phyloP scores from a whole-genome alignment of 1,284 basidiomycete species.

The Rhodotorula sp. region DNA sequence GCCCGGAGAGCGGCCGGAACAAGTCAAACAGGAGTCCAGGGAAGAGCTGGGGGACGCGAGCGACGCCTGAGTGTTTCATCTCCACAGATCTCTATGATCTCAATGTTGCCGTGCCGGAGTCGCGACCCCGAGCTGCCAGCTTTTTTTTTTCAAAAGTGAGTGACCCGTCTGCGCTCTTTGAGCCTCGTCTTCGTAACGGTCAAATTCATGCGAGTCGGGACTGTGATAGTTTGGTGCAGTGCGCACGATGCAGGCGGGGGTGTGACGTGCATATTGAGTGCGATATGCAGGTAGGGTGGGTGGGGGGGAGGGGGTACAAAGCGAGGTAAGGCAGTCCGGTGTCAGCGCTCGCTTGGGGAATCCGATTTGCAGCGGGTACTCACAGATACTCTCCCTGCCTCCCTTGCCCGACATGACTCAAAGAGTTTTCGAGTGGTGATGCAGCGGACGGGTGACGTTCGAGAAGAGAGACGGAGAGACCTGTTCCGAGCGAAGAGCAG shows the following conservation, averaged over 20 bases:
- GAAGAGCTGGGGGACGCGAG: too few relatives aligned
- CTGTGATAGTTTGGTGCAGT: conserved; percentile 9
- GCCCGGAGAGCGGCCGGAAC: too few relatives aligned
- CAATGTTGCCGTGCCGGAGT: too few relatives aligned
- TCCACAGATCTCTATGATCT: too few relatives aligned
- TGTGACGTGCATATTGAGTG: neutral
- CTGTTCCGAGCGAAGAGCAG: too few relatives aligned
- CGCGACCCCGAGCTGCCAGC: too few relatives aligned
- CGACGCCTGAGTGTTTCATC: too few relatives aligned
- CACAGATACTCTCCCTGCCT: neutral
- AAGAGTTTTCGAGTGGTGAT: neutral
- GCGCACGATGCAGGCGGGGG: neutral
- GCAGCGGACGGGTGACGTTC: neutral
- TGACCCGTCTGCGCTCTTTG: conserved; percentile 96
- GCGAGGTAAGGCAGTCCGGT: neutral
- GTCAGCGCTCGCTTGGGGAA: too few relatives aligned
- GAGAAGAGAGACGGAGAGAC: neutral
- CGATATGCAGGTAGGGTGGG: neutral
- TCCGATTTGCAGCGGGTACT: neutral
- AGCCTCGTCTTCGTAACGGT: conserved; percentile 89
- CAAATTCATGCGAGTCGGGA: conserved; percentile 55
- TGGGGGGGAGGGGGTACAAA: neutral
- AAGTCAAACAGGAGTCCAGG: too few relatives aligned
- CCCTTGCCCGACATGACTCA: neutral
- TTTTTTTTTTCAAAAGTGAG: conserved; percentile 95